Evolutionary conservation across 306 rosid species (phyloP), one percentile per base, ranked within the genome.

Genomic region (Dicorynia guianensis): DNA sequence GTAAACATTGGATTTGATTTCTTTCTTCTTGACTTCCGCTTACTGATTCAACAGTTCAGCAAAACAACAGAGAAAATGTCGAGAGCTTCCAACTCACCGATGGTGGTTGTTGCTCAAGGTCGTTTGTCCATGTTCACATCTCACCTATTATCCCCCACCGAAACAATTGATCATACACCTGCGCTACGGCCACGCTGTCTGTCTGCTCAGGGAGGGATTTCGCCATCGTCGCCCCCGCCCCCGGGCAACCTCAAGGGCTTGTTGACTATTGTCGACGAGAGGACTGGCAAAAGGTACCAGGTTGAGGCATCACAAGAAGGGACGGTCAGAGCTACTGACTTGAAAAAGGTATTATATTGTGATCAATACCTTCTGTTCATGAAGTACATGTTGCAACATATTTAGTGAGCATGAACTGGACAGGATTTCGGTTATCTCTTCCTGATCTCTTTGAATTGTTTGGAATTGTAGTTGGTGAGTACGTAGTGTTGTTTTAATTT

Each of bases 51-150:
- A 57, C 17, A 15, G 11, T 25, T 66, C 56, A 5, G 71, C 8
- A 1, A 58, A 52, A 4, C 8, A 3, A 30, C 15, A 7, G 19
- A 42, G 48, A 79, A 74, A 57, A 91, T 93, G 93, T 44, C 89
- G 5, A 71, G 54, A 18, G 82, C 69, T 69, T 49, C 78, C 35
- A 86, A 85, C 44, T 43, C 83, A 7, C 56, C 90, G 14, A 63
- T 81, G 11, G 33, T 77, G 17, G 60, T 79, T 11, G 92, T n/a
- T n/a, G n/a, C 97, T 18, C 87, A 86, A 11, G 76, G 76, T 56
- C 97, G 98, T 15, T 81, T 91, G 91, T 93, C 97, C 47, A 84
- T 83, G 81, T 91, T 93, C 11, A 62, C 90, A 0, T 82, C 90
- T 46, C 97, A 93, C 74, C 82, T 93, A 0, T 76, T 72, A n/a